Conservation (phyloP, 1,284 basidiomycete species). For the Marasmius fiardii region DNA sequence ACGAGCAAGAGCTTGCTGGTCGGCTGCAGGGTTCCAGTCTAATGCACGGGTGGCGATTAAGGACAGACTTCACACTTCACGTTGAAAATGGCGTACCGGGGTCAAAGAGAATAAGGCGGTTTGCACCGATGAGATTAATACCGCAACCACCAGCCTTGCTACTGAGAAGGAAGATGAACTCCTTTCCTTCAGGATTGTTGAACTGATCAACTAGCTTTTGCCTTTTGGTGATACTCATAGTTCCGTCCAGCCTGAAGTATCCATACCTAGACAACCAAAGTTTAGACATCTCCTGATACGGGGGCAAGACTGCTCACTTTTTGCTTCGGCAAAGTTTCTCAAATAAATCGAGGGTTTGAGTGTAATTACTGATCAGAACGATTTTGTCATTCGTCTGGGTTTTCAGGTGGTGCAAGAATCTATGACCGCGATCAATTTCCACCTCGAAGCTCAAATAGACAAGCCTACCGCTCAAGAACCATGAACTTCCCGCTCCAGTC, state of each 20-base stretch:
- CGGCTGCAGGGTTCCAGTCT: slow-evolving; percentile 99
- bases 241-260: slow-evolving; percentile 91
- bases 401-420: slow-evolving; percentile 82
- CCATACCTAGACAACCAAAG: slow-evolving; percentile 66
- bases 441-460: background rate
- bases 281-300: background rate
- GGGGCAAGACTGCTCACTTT: slow-evolving; percentile 50
- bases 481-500: slow-evolving; percentile 92
- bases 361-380: slow-evolving; percentile 98
- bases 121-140: slow-evolving; percentile 97
- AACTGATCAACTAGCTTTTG: slow-evolving; percentile 98
- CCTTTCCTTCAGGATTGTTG: slow-evolving; percentile 93
- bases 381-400: slow-evolving; percentile 94
- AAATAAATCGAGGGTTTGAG: slow-evolving; percentile 94
- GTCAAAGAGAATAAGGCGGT: slow-evolving; percentile 94
- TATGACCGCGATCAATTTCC: slow-evolving; percentile 26
- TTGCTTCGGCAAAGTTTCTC: slow-evolving; percentile 84
- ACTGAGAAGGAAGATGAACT: slow-evolving; percentile 94
- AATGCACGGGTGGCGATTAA: slow-evolving; percentile 9
- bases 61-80: background rate
- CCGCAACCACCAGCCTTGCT: slow-evolving; percentile 98
- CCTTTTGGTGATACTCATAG: slow-evolving; percentile 91
- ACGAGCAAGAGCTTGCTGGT: slow-evolving; percentile 97
- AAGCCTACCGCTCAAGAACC: slow-evolving; percentile 82
- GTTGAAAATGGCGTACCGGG: slow-evolving; percentile 60